Evolutionary conservation across 169 alveolate genomes (phyloP), one percentile per base, ranked within the genome.

Genomic region (Nephromyces sp.): DNA sequence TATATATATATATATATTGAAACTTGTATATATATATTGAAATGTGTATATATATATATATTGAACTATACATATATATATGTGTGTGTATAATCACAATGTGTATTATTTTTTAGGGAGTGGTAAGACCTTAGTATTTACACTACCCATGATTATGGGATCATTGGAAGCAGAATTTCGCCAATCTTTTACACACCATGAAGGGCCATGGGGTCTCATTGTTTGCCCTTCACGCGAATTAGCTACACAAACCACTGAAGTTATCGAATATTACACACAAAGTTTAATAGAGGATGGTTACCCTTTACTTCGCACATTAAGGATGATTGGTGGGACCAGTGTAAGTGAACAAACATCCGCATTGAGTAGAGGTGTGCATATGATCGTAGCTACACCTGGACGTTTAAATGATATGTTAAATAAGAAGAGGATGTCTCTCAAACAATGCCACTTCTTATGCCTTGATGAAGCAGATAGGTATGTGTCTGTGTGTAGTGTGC

Each of bases 321-420:
- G 92, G 52, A 65, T 89, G 70, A 90, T 90, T 29, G 95, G 95
- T 1, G 95, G 95, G 32, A 80, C 80, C 52, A 81, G 84, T 35
- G 71, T 84, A 24, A 75, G 33, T 34, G 87, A 84, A 2, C 93
- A 87, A 81, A 88, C 83, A 35, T 1, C 29, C 51, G 64, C 72
- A 29, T 66, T 90, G 22, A 80, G 83, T 65, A 74, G 84, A 31
- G 98, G 98, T 3, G 86, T 93, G 6, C 97, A 97, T 85, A 88
- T 94, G 80, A 85, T 94, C n/a, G 94, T 95, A 25, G 98, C 98
- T 27, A 95, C 99, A 3, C 99, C 99, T 0, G 99, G 99, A 2
- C 75, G 99, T 66, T 77, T 95, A 35, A 95, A 92, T 29, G 98
- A 95, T 72, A 85, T 95, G 89, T 85, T 97, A 70, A 87, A 84